phyloP scores from a whole-genome alignment of 805 yeast genomes.

The Torulaspora franciscae region DNA sequence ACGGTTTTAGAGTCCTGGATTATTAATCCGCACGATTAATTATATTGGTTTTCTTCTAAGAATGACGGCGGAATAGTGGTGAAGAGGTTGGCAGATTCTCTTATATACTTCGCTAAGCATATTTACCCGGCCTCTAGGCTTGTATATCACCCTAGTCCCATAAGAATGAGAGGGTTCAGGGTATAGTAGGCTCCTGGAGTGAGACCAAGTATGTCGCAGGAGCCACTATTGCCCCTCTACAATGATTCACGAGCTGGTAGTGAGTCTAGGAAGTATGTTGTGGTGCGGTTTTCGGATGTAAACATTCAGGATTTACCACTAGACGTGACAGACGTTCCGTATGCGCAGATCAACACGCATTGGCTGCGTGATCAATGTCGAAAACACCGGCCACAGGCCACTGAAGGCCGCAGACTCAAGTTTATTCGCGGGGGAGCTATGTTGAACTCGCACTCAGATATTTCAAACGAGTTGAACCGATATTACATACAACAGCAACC shows the following conservation, averaged over 20 bases:
- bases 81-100: neutral
- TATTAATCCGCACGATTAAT: slow-evolving; percentile 56
- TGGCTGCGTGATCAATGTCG: slow-evolving; percentile 33
- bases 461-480: slow-evolving; percentile 16
- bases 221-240: slow-evolving; percentile 21
- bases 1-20: slow-evolving; percentile 69
- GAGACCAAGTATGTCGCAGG: slow-evolving; percentile 19
- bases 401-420: slow-evolving; percentile 22
- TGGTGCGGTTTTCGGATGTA: slow-evolving; percentile 31
- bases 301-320: slow-evolving; percentile 26
- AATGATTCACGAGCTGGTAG: slow-evolving; percentile 5
- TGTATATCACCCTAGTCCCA: neutral
- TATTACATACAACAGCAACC: slow-evolving; percentile 13
- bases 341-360: slow-evolving; percentile 19
- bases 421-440: slow-evolving; percentile 32
- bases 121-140: slow-evolving; percentile 2
- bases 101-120: neutral
- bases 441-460: slow-evolving; percentile 19
- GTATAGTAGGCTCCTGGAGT: neutral
- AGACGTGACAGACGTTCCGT: slow-evolving; percentile 25
- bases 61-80: slow-evolving; percentile 4
- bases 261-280: slow-evolving; percentile 14
- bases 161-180: slow-evolving; percentile 1
- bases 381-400: slow-evolving; percentile 18
- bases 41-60: slow-evolving; percentile 20